Percentiles rank a stretch among this genome's conserved stretches.
Conservation (phyloP, 78 protist genomes). For the Dictyostelium brefeldianum region DNA sequence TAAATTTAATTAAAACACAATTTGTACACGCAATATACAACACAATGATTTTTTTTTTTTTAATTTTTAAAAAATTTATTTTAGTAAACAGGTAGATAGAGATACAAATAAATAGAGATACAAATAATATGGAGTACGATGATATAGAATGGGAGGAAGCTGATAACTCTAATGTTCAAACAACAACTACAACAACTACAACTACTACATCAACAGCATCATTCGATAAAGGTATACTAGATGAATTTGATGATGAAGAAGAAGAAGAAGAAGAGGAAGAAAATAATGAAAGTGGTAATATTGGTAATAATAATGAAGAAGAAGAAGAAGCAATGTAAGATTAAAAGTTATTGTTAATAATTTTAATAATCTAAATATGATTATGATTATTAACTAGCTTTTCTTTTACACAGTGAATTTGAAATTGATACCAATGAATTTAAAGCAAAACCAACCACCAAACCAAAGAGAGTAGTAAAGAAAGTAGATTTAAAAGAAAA, state of each 20-base stretch:
- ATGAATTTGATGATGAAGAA: not conserved
- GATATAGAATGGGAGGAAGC: slow-evolving; percentile 54
- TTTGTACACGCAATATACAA: too few species aligned
- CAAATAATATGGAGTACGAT: slow-evolving; percentile 2
- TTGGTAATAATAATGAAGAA: slow-evolving; percentile 20
- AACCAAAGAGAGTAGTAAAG: not conserved
- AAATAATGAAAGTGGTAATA: not conserved
- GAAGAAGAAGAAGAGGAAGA: slow-evolving; percentile 28
- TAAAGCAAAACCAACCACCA: not conserved
- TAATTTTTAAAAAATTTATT: too few species aligned
- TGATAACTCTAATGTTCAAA: not conserved
- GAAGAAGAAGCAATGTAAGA: slow-evolving; percentile 19
- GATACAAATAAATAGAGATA: not conserved
- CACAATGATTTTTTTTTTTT: not conserved
- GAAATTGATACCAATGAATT: not conserved
- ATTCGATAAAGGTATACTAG: too few species aligned
- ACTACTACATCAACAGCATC: not conserved
- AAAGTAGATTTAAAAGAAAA: slow-evolving; percentile 10
- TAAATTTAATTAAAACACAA: not conserved
- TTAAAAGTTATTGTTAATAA: not conserved
- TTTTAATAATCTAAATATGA: not conserved
- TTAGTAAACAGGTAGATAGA: too few species aligned
- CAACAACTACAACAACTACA: not conserved
- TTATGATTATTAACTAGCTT: too few species aligned
- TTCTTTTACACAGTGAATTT: too few species aligned